These are phyloP conservation scores for Albugo laibachii DNA, from an alignment of 352 stramenopile genomes.

Conservation along the genomic window DNA sequence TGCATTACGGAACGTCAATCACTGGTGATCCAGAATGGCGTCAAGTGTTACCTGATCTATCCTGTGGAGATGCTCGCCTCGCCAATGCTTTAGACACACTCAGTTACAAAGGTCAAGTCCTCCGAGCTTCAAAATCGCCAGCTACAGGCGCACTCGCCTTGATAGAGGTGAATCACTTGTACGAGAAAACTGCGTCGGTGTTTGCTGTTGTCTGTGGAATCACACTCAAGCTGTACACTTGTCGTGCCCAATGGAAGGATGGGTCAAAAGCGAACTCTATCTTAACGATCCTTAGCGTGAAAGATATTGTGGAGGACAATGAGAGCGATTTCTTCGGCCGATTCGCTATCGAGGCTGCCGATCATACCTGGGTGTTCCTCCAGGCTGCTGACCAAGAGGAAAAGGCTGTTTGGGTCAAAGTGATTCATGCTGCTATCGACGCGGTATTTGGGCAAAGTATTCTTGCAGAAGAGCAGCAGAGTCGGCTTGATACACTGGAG, in stretches of 20 bases:
- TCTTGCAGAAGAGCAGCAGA: slow-evolving; percentile 14
- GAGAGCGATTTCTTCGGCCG: slow-evolving; percentile 7
- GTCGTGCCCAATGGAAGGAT: slow-evolving; percentile 14
- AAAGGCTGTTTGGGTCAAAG: slow-evolving; percentile 25
- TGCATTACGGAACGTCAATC: slow-evolving; percentile 15
- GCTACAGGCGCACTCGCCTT: slow-evolving; percentile 21
- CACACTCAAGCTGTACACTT: slow-evolving; percentile 7
- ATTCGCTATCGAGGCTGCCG: slow-evolving; percentile 31
- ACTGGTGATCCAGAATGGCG: slow-evolving; percentile 10
- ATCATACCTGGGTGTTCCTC: slow-evolving; percentile 27
- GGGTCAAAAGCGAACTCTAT: too few species aligned
- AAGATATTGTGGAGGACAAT: slow-evolving; percentile 8
- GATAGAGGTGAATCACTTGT: neutral
- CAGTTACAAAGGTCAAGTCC: neutral
- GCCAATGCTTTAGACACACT: neutral
- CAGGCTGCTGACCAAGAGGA: slow-evolving; percentile 15
- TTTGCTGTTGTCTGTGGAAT: slow-evolving; percentile 3
- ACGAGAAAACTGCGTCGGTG: neutral
- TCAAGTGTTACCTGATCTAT: slow-evolving; percentile 12
- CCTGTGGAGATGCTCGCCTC: slow-evolving; percentile 1
- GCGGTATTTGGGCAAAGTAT: slow-evolving; percentile 23
- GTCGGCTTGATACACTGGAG: too few species aligned
- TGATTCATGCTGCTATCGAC: slow-evolving; percentile 28
- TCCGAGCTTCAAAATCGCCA: slow-evolving; percentile 15
- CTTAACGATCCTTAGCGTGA: too few species aligned